Percentiles rank a stretch among this genome's conserved stretches.
These are phyloP conservation scores for Afroboletus lepidellus DNA, from an alignment of 1,284 basidiomycete genomes.

Conservation along the genomic window DNA sequence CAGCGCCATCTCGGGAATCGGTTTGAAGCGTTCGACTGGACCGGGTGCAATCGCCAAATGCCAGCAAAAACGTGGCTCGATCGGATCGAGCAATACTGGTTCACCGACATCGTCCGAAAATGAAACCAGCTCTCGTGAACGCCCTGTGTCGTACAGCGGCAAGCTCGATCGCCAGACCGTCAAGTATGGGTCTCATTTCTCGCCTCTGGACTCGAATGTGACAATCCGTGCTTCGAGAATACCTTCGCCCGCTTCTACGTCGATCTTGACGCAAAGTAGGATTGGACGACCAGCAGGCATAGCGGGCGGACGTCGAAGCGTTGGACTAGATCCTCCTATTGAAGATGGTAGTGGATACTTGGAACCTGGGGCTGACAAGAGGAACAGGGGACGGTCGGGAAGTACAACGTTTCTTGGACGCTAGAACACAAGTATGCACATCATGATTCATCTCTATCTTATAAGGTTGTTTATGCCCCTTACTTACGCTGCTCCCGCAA, in stretches of 20 bases:
- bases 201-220: slow-evolving; percentile 46
- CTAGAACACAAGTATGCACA: slow-evolving; percentile 19
- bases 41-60: slow-evolving; percentile 40
- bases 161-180: slow-evolving; percentile 28
- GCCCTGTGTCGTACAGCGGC: slow-evolving; percentile 39
- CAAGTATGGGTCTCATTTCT: slow-evolving; percentile 43
- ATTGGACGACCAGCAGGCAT: slow-evolving; percentile 57
- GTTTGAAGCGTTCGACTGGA: slow-evolving; percentile 59
- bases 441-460: slow-evolving; percentile 11
- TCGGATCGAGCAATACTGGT: slow-evolving; percentile 45
- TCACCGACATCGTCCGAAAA: slow-evolving; percentile 35
- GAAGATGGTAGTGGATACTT: slow-evolving; percentile 22
- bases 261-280: slow-evolving; percentile 52
- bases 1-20: slow-evolving; percentile 37
- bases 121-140: slow-evolving; percentile 34
- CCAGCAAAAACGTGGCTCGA: slow-evolving; percentile 56
- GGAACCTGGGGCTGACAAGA: slow-evolving; percentile 22
- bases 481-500: slow-evolving; percentile 13
- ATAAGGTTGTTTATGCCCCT: slow-evolving; percentile 6
- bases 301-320: slow-evolving; percentile 48
- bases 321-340: slow-evolving; percentile 33
- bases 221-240: slow-evolving; percentile 50
- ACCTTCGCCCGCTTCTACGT: slow-evolving; percentile 36
- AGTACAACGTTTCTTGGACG: slow-evolving; percentile 32
- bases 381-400: slow-evolving; percentile 34